Percentiles rank a stretch among this genome's conserved stretches.
These are phyloP conservation scores for Fusarium sororula DNA, from an alignment of 2,329 filamentous ascomycete genomes.

Conservation along the genomic window DNA sequence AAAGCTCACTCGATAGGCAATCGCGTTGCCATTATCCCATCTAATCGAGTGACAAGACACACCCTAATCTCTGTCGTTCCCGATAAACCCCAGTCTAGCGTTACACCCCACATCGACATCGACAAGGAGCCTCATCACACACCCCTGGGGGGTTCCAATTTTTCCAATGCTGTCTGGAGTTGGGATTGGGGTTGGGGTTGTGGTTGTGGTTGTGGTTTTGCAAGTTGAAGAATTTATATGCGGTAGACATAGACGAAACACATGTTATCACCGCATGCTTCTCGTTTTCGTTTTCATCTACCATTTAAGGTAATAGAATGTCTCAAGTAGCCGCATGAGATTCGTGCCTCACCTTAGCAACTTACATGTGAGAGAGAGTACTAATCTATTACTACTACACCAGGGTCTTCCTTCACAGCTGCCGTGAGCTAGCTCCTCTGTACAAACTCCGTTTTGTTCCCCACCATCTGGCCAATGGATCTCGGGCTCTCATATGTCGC, in stretches of 20 bases:
- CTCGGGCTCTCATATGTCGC: slow-evolving; percentile 11
- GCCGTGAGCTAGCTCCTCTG: slow-evolving; percentile 3
- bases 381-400: slow-evolving; percentile 8
- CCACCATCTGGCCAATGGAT: slow-evolving; percentile 14
- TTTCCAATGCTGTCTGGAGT: neutral
- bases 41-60: slow-evolving; percentile 36
- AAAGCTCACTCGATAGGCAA: slow-evolving; percentile 31
- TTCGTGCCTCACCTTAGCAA: neutral
- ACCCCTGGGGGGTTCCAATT: slow-evolving; percentile 6
- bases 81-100: slow-evolving; percentile 34
- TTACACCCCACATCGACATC: slow-evolving; percentile 23
- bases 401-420: slow-evolving; percentile 3
- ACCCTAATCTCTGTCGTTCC: slow-evolving; percentile 35
- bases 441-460: slow-evolving; percentile 11
- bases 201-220: neutral
- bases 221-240: neutral
- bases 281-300: neutral
- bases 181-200: neutral
- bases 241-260: neutral
- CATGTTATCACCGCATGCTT: neutral
- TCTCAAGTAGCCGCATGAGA: neutral
- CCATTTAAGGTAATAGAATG: neutral
- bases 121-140: slow-evolving; percentile 10
- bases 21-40: slow-evolving; percentile 36
- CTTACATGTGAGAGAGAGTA: neutral